These are phyloP conservation scores for Domatiomyces catenatus DNA, from an alignment of 2,329 filamentous ascomycete genomes.

Conservation along the genomic window DNA sequence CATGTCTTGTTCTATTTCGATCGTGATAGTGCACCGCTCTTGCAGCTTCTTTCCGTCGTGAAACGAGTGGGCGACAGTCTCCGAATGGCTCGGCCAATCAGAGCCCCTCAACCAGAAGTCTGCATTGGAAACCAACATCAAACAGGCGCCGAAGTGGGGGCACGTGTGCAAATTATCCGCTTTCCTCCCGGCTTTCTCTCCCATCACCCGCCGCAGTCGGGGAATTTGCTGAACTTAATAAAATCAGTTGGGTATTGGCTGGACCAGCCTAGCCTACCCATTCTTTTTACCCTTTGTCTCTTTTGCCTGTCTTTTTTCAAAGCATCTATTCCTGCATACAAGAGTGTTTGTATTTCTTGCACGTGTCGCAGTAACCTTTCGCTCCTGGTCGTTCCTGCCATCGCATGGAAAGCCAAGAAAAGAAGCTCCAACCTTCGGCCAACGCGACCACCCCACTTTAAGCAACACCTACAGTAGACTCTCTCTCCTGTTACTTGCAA, in stretches of 20 bases:
- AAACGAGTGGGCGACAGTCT: not conserved
- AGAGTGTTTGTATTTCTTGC: not conserved
- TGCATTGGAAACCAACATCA: not conserved
- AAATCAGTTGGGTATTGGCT: not conserved
- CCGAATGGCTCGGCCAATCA: not conserved
- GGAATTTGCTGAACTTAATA: not conserved
- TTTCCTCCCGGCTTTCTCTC: not conserved
- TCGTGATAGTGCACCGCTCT: not conserved
- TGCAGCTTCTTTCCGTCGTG: not conserved
- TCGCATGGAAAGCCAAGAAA: not conserved
- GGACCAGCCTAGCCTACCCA: not conserved
- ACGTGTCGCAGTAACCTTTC: too few species aligned
- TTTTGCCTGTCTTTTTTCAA: too few species aligned
- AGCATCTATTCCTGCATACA: too few species aligned
- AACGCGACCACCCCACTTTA: not conserved
- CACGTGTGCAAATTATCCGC: not conserved
- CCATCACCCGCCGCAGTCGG: not conserved
- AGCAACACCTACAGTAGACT: not conserved
- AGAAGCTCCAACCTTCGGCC: not conserved
- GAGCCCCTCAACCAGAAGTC: not conserved
- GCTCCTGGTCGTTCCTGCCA: too few species aligned
- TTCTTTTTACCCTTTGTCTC: too few species aligned
- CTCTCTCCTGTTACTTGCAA: not conserved
- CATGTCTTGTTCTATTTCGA: not conserved
- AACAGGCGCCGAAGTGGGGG: not conserved